phyloP scores from a whole-genome alignment of 2,329 filamentous ascomycete genomes.

The Fusarium protoensiforme region DNA sequence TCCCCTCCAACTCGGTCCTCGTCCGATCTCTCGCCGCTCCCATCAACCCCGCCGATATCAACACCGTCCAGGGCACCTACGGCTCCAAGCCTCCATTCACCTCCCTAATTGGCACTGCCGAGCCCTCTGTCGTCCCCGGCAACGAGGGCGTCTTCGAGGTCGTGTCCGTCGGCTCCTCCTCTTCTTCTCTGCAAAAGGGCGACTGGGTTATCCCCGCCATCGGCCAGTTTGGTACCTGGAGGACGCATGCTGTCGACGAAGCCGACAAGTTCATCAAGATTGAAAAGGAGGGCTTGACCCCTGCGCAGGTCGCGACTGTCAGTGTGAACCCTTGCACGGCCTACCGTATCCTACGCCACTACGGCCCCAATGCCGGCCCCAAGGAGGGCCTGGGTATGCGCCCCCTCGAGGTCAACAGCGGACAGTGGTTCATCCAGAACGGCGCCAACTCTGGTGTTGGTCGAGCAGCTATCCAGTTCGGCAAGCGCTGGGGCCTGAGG shows the following conservation, averaged over 20 bases:
- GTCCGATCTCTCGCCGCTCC: conserved; percentile 90
- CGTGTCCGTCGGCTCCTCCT: conserved; percentile 71
- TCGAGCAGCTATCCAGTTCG: conserved; percentile 90
- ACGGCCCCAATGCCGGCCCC: conserved; percentile 62
- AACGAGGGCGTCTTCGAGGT: conserved; percentile 97
- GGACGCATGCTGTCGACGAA: conserved; percentile 84
- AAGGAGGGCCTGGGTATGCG: conserved; percentile 58
- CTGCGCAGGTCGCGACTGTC: conserved; percentile 86
- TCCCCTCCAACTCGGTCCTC: conserved; percentile 74
- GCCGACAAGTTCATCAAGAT: conserved; percentile 72
- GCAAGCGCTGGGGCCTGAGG: conserved; percentile 84
- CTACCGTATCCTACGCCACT: conserved; percentile 91
- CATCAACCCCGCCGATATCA: conserved; percentile 97
- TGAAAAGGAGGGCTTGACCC: conserved; percentile 75
- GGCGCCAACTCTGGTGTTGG: conserved; percentile 96
- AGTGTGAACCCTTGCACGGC: conserved; percentile 94
- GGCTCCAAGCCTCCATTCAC: conserved; percentile 85
- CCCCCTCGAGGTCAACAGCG: conserved; percentile 58
- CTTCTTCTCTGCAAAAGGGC: conserved; percentile 70
- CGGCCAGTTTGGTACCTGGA: conserved; percentile 91
- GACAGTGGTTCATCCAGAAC: conserved; percentile 97
- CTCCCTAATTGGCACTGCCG: conserved; percentile 77
- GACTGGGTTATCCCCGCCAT: conserved; percentile 94
- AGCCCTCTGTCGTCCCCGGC: conserved; percentile 81
- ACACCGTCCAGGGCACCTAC: conserved; percentile 97